Evolutionary conservation across 345 rosid genomes (phyloP), one percentile per base, ranked within the genome.

Genomic region (Angophora floribunda): DNA sequence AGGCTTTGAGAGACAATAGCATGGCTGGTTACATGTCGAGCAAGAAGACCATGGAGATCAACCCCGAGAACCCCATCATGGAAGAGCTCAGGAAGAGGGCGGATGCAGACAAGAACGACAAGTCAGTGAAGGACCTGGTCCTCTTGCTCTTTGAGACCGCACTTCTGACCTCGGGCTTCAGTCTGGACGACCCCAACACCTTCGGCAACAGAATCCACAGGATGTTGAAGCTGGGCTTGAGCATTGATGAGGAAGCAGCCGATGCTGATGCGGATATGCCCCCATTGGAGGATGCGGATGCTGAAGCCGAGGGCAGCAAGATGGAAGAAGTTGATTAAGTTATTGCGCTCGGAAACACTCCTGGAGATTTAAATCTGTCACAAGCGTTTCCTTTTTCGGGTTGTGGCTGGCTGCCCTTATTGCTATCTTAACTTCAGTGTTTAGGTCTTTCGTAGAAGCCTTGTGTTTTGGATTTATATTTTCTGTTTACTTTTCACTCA

Each of bases 31-130:
- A 97, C 91, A 95, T 97, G 98, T 96, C 97, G 0, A 90, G 93
- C 92, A 97, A 96, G 95, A 97, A 97, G 93, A 96, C 99, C 0
- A 95, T 95, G 99, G 98, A 95, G 91, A 95, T 96, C 90, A 96
- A 96, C 91, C 99, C 97, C 0, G 98, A 95, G 90, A 96, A 95
- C 88, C 92, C 96, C 12, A 95, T 96, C 91, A 95, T 96, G 98
- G 98, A 96, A 53, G 99, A 96, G 92, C 92, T 96, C 51, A 95
- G 98, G 91, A 96, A 96, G 95, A 94, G 98, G 87, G 97, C 97
- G 3, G 98, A 94, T 84, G 95, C 95, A 0, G 98, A 95, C 89
- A 94, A 96, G 93, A 97, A 96, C 0, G 98, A 97, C 93, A 97
- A 97, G 91, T 96, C 99, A 24, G 97, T 97, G 11, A 97, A 97